A percentile compares a stretch with the other conserved stretches of the same genome.
Evolutionary conservation across 768 basidiomycete genomes (phyloP).

Genomic region (Clitopilus hobsonii): DNA sequence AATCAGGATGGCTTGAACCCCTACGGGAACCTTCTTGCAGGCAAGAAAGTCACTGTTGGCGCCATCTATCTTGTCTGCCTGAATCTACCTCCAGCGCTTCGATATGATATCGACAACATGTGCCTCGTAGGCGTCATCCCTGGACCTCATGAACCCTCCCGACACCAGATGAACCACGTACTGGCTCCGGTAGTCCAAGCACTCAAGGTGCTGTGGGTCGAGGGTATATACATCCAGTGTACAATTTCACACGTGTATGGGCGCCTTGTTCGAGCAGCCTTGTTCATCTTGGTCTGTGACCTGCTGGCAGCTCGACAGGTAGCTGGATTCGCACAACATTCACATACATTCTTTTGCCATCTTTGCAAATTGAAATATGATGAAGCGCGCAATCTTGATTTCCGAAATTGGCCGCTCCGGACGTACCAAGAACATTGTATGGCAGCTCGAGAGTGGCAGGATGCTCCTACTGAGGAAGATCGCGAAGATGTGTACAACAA

Average conservation of each 20-base stretch:
- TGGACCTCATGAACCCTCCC: conserved; percentile 25
- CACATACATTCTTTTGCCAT: conserved; percentile 15
- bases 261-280: conserved; percentile 13
- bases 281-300: conserved; percentile 28
- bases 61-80: conserved; percentile 28
- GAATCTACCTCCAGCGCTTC: conserved; percentile 27
- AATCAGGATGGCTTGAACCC: no score
- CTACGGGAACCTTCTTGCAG: conserved; percentile 16
- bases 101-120: conserved; percentile 26
- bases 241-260: conserved; percentile 16
- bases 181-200: conserved; percentile 21
- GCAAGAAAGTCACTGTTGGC: conserved; percentile 23
- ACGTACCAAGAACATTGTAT: no score
- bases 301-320: conserved; percentile 26
- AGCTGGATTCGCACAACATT: conserved; percentile 11
- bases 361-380: no score
- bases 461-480: no score
- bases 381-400: no score
- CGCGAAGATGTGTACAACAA: no score
- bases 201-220: conserved; percentile 19
- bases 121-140: conserved; percentile 30
- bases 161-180: conserved; percentile 19
- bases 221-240: conserved; percentile 19
- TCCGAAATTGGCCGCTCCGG: no score
- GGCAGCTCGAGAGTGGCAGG: no score